phyloP scores from a whole-genome alignment of 139 green algal species.

The Chlorella sorokiniana region DNA sequence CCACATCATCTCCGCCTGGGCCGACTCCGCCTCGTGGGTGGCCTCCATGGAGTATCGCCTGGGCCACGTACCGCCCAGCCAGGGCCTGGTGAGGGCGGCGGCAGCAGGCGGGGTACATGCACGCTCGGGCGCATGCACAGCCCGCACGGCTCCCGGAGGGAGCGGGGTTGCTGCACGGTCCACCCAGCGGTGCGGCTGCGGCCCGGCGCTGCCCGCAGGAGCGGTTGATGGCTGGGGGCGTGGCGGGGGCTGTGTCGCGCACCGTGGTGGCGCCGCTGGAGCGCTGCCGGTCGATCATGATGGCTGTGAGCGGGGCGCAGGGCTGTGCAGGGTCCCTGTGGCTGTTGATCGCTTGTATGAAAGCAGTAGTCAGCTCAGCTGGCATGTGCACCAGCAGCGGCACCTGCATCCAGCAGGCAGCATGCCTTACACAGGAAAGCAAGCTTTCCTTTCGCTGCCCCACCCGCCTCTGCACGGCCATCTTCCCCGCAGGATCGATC shows the following conservation, averaged over 20 bases:
- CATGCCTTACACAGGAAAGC: too few species aligned
- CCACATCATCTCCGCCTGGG: constrained; percentile 23
- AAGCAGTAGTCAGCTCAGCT: not conserved
- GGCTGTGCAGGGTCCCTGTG: too few species aligned
- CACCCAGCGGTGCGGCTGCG: too few species aligned
- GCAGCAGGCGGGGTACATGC: too few species aligned
- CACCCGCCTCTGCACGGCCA: not conserved
- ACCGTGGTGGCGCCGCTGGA: constrained; percentile 46
- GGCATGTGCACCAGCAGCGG: too few species aligned
- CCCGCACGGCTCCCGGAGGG: too few species aligned
- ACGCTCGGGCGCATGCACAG: too few species aligned
- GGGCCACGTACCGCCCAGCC: constrained; percentile 29
- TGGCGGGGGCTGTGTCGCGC: constrained; percentile 44
- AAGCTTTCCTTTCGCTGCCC: not conserved
- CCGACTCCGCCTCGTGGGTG: constrained; percentile 37
- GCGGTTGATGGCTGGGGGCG: constrained; percentile 43
- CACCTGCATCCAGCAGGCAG: too few species aligned
- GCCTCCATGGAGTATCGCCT: constrained; percentile 38
- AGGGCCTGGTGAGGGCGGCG: constrained; percentile 26
- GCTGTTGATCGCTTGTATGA: not conserved
- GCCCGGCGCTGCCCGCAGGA: not conserved
- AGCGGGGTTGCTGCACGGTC: too few species aligned
- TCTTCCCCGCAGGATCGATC: not conserved
- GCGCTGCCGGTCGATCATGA: constrained; percentile 44
- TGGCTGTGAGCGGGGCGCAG: not conserved